Evolutionary conservation across 257 asterid species (phyloP).

Genomic region (Nicotiana noctiflora): DNA sequence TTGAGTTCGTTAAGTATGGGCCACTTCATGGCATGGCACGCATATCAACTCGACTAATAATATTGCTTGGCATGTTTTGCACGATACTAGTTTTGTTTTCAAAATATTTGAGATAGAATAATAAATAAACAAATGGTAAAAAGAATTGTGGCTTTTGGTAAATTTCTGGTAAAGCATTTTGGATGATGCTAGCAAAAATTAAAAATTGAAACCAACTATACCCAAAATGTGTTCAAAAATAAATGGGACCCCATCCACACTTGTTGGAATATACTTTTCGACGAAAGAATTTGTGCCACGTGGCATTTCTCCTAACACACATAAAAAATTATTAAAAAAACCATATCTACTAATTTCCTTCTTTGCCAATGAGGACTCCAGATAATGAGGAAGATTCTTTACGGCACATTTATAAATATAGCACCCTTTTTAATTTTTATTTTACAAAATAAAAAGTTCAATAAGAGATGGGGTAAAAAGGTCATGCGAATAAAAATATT

Average conservation of each 20-base stretch:
- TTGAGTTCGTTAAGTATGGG: slow-evolving; percentile 8
- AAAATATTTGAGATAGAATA: too few species aligned
- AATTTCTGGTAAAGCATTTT: neutral
- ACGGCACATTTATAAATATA: neutral
- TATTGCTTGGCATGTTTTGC: neutral
- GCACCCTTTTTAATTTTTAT: neutral
- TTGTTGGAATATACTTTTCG: slow-evolving; percentile 24
- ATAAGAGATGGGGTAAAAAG: neutral
- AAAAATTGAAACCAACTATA: neutral
- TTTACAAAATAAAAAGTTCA: neutral
- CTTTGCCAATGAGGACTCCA: neutral
- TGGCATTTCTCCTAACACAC: slow-evolving; percentile 40
- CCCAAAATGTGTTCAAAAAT: neutral
- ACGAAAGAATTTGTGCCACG: slow-evolving; percentile 22
- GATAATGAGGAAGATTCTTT: neutral
- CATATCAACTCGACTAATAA: slow-evolving; percentile 14
- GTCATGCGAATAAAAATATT: neutral
- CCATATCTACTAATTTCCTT: neutral
- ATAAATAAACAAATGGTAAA: too few species aligned
- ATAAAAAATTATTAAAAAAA: too few species aligned
- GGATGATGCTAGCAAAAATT: neutral
- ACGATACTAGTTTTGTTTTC: neutral
- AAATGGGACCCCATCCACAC: slow-evolving; percentile 18
- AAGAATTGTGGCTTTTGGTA: too few species aligned
- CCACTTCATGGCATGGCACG: slow-evolving; percentile 6